These are phyloP conservation scores for Russula emetica DNA, from an alignment of 768 basidiomycete genomes.

Conservation along the genomic window DNA sequence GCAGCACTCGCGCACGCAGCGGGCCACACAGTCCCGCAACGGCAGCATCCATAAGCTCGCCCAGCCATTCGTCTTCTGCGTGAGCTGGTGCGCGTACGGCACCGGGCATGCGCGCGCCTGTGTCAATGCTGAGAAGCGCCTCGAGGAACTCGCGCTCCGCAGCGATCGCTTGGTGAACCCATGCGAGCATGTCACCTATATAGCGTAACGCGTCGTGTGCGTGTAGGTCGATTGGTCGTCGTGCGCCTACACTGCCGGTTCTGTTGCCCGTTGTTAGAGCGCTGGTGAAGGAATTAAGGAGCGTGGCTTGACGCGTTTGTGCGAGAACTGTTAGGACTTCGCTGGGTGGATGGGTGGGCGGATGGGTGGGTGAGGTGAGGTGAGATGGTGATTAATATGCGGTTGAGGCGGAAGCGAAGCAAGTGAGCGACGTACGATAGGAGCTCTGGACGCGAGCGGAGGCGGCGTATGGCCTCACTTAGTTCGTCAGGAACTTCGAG, in stretches of 20 bases:
- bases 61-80: constrained; percentile 76
- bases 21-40: constrained; percentile 83
- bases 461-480: constrained; percentile 65
- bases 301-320: constrained; percentile 73
- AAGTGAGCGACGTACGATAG: constrained; percentile 49
- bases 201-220: constrained; percentile 97
- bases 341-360: constrained; percentile 35
- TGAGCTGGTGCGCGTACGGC: constrained; percentile 50
- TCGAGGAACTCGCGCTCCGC: constrained; percentile 94
- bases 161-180: constrained; percentile 95
- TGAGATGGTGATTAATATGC: not conserved
- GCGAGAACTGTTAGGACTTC: constrained; percentile 76
- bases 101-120: constrained; percentile 67
- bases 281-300: constrained; percentile 81
- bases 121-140: constrained; percentile 68
- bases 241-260: not conserved
- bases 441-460: constrained; percentile 75
- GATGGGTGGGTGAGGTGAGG: too few species aligned
- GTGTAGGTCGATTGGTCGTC: constrained; percentile 90
- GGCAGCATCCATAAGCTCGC: constrained; percentile 73
- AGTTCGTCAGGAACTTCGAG: constrained; percentile 63
- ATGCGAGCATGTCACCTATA: constrained; percentile 97
- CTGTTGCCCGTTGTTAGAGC: constrained; percentile 68
- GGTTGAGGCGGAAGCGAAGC: not conserved
- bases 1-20: constrained; percentile 86